Evolutionary conservation across 768 basidiomycete species (phyloP).

Genomic region (Suillus occidentalis): DNA sequence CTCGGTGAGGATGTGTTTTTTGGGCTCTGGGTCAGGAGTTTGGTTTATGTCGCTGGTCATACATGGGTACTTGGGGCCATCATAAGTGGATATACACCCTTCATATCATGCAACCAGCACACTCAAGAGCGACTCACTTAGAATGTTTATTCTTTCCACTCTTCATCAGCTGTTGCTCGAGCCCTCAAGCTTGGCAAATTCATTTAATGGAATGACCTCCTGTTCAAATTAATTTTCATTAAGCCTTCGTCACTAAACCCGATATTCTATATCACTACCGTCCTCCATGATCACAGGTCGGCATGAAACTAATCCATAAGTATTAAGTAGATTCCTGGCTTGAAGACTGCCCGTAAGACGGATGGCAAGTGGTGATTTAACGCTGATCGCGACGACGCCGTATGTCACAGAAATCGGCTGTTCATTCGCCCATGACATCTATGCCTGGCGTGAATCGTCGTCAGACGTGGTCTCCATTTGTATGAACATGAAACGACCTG

Average conservation of each 20-base stretch:
- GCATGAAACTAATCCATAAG: conserved; percentile 97
- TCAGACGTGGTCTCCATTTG: conserved; percentile 98
- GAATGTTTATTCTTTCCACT: conserved; percentile 43
- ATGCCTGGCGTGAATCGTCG: conserved; percentile 93
- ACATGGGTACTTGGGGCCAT: conserved; percentile 75
- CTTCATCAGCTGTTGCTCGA: conserved; percentile 64
- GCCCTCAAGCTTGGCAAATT: conserved; percentile 89
- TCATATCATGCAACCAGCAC: not conserved
- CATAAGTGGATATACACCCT: conserved; percentile 45
- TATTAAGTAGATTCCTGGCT: conserved; percentile 93
- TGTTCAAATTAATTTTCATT: conserved; percentile 84
- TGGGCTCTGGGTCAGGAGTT: conserved; percentile 74
- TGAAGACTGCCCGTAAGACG: conserved; percentile 91
- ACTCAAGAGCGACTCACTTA: conserved; percentile 40
- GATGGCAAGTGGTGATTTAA: conserved; percentile 92
- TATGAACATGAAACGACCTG: conserved; percentile 93
- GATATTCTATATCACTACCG: conserved; percentile 96
- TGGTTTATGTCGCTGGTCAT: conserved; percentile 75
- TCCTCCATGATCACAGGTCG: conserved; percentile 99
- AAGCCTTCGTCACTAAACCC: conserved; percentile 82
- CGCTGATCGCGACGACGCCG: conserved; percentile 50
- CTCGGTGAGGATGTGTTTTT: conserved; percentile 72
- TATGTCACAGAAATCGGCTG: conserved; percentile 92
- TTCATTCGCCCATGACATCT: conserved; percentile 82
- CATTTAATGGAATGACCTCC: conserved; percentile 80